These are phyloP conservation scores for Pyrenopolyporus hunteri DNA, from an alignment of 495 filamentous ascomycete species.

Conservation along the genomic window DNA sequence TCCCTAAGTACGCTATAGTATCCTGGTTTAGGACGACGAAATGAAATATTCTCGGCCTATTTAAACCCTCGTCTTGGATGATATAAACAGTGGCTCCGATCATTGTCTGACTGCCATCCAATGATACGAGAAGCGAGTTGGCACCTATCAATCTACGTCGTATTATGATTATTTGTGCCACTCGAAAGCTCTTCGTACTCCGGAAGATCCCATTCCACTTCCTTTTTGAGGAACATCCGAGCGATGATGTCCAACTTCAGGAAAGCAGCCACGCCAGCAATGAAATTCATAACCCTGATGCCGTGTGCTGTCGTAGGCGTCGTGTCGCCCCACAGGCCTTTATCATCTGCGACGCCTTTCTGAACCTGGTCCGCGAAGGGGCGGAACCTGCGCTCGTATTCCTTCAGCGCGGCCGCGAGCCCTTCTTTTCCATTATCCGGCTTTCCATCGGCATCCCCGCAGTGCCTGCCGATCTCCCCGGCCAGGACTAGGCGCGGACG, in stretches of 20 bases:
- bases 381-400: slow-evolving; percentile 50
- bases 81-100: too few relatives aligned
- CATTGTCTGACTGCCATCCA: too few relatives aligned
- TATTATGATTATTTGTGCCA: too few relatives aligned
- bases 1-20: too few relatives aligned
- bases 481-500: slow-evolving; percentile 60
- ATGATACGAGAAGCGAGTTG: too few relatives aligned
- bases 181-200: slow-evolving; percentile 49
- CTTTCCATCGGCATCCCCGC: not conserved
- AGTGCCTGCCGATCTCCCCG: slow-evolving; percentile 54
- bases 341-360: slow-evolving; percentile 31
- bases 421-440: not conserved
- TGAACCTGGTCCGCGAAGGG: slow-evolving; percentile 54
- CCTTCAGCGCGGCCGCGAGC: slow-evolving; percentile 40
- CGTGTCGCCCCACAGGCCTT: slow-evolving; percentile 8
- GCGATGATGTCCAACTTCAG: slow-evolving; percentile 46
- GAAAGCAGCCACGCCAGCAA: slow-evolving; percentile 42
- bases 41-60: too few relatives aligned
- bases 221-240: slow-evolving; percentile 37
- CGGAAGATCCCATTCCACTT: slow-evolving; percentile 51
- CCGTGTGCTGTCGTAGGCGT: slow-evolving; percentile 41
- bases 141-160: too few relatives aligned
- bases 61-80: too few relatives aligned
- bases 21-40: too few relatives aligned
- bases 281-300: slow-evolving; percentile 39